phyloP scores from a whole-genome alignment of 805 yeast genomes.

The Ogataea wickerhamii region DNA sequence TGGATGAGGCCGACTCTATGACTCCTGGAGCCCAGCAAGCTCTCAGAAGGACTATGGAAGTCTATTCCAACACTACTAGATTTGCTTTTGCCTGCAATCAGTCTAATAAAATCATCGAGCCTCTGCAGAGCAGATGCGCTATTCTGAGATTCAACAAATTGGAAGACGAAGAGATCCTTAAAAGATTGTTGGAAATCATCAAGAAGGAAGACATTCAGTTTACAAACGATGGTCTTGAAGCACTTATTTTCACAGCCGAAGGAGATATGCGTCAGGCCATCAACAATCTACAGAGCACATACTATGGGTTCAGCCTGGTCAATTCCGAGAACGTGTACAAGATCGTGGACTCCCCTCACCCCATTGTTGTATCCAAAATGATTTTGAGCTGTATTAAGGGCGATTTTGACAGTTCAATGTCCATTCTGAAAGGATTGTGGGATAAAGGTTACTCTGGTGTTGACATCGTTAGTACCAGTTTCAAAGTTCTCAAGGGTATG shows the following conservation, averaged over 20 bases:
- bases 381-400: slow-evolving; percentile 36
- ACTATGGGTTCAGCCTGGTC: slow-evolving; percentile 90
- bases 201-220: slow-evolving; percentile 68
- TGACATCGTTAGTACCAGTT: slow-evolving; percentile 87
- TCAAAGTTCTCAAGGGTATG: slow-evolving; percentile 78
- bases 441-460: slow-evolving; percentile 87
- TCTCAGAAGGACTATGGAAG: slow-evolving; percentile 89
- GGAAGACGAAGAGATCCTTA: slow-evolving; percentile 79
- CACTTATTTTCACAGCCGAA: slow-evolving; percentile 90
- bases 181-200: slow-evolving; percentile 68
- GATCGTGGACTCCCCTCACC: slow-evolving; percentile 96
- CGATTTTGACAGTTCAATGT: slow-evolving; percentile 61
- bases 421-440: slow-evolving; percentile 70
- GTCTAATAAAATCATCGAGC: slow-evolving; percentile 91
- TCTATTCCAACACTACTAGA: slow-evolving; percentile 91
- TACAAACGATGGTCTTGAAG: slow-evolving; percentile 88
- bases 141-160: slow-evolving; percentile 80
- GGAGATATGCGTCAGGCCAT: slow-evolving; percentile 99
- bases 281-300: slow-evolving; percentile 89
- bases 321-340: slow-evolving; percentile 89
- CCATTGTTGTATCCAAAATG: slow-evolving; percentile 74
- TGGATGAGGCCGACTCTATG: slow-evolving; percentile 97
- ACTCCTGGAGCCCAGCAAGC: slow-evolving; percentile 97
- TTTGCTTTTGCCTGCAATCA: slow-evolving; percentile 99
- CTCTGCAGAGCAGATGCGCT: slow-evolving; percentile 94